Base-by-base conservation (phyloP, 2,329 filamentous ascomycete genomes). In the Alternaria sp. region DNA sequence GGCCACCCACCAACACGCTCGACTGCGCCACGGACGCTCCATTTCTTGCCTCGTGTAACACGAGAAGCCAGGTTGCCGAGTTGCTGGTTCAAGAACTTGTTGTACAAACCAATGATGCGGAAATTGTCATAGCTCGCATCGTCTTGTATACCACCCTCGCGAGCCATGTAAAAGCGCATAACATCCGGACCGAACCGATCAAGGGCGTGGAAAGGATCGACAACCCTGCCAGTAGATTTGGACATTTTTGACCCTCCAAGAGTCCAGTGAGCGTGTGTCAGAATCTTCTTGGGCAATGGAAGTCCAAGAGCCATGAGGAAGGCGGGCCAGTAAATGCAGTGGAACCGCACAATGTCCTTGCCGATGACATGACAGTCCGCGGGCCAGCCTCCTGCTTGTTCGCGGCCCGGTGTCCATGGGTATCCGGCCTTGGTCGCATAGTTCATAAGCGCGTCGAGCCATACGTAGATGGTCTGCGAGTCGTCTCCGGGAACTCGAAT, bases 241-340 rank as follows among this genome's bases (percentile, higher is more conserved):
- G 94, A 95, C 94, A 99, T 99, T 80, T 99, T 99, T 71, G 90
- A 88, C 57, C 89, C 89, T 60, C 92, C 92, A 82, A 99, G 90
- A 14, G 94, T 97, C 96, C 96, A 99, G 79, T 99, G 96, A 3
- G 91, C 94, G 77, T 99, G 96, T 56, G 93, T 93, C 3, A 99
- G 84, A 30, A 99, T 87, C 66, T 89, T 89, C 74, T 89, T 90
- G 1, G 96, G 93, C 1, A 92, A 83, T 1, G 93, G 91, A 5
- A 98, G 84, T 55, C 90, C 89, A 14, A 97, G 84, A 2, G 96
- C 95, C 86, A 99, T 91, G 15, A 99, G 88, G 71, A 99, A 91
- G 4, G 96, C 96, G 0, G 96, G 96, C 96, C 96, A 99, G 84
- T 99, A 99, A 51, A 99, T 90, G 79, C 93, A 95, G 78, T 99